Evolutionary conservation across 148 eudicot genomes (phyloP), one percentile per base, ranked within the genome.

Genomic region (Polygonum maritimum): DNA sequence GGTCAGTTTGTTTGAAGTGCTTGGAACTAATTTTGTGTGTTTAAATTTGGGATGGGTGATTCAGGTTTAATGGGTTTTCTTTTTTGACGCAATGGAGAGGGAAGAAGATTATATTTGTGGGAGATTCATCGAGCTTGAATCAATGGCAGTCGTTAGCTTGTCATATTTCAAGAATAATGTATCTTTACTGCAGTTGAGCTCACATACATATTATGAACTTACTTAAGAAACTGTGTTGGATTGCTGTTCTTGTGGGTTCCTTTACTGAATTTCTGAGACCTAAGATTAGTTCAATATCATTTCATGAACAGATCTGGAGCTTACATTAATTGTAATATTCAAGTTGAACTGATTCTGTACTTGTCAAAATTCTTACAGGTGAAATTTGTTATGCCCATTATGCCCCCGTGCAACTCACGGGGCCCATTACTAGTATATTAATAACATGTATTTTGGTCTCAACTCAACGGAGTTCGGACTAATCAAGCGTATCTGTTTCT

Each of bases 51-150:
- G 71, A 4, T 45, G 21, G 39, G 22, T 70, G 31, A 26, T 26
- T 41, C 81, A 93, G 98, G 80, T 93, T 93, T 78, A 91, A 89
- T 86, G 98, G 92, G 81, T 10, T 85, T 78, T 26, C 80, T 48
- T 89, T 93, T 74, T 70, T 93, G 86, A 82, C 79, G 82, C 85
- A 85, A 75, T 88, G 87, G 87, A 88, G 85, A 70, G 94, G 98
- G 67, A 91, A 93, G 88, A 91, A 83, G 87, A 88, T 91, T 15
- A 93, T 91, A 94, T 93, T 93, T 81, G 98, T 93, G 74, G 98
- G 96, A 31, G 96, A 93, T 76, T 93, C 96, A 55, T 51, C 89
- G 81, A 88, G 90, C 81, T 78, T 86, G 81, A 93, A 93, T 78
- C 90, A 88, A 82, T 93, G 91, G 91, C 81, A 91, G 40, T 93